Conservation (phyloP, 2,329 filamentous ascomycete species). For the Coniella lustricola region DNA sequence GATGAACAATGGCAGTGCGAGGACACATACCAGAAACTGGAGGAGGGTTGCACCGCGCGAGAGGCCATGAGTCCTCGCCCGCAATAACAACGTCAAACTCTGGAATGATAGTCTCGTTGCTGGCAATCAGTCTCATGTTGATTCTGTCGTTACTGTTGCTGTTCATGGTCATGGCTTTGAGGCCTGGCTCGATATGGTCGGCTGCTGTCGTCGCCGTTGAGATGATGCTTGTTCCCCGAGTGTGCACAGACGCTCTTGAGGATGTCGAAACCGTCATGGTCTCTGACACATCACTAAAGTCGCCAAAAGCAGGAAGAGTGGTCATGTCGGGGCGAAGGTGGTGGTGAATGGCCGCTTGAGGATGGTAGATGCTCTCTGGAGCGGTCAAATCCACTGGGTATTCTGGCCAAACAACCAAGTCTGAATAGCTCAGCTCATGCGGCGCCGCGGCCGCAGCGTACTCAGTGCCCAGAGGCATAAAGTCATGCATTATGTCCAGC, state of each 20-base stretch:
- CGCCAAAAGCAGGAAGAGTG: slow-evolving; percentile 30
- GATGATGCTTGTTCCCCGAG: slow-evolving; percentile 40
- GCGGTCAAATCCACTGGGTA: slow-evolving; percentile 33
- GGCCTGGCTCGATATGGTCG: slow-evolving; percentile 21
- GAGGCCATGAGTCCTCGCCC: slow-evolving; percentile 43
- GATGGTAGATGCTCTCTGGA: slow-evolving; percentile 20
- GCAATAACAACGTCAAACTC: slow-evolving; percentile 42
- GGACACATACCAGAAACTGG: slow-evolving; percentile 38
- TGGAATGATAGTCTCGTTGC: slow-evolving; percentile 27
- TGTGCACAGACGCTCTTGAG: slow-evolving; percentile 37
- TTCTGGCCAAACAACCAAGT: slow-evolving; percentile 37
- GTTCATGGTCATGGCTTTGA: slow-evolving; percentile 27
- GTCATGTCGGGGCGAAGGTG: slow-evolving; percentile 22
- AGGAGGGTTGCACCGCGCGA: slow-evolving; percentile 43
- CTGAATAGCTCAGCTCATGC: slow-evolving; percentile 28
- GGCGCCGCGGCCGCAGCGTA: slow-evolving; percentile 28
- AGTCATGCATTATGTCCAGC: slow-evolving; percentile 34
- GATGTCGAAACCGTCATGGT: slow-evolving; percentile 35
- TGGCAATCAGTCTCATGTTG: slow-evolving; percentile 18
- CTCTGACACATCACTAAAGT: slow-evolving; percentile 33
- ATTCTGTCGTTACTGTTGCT: slow-evolving; percentile 25
- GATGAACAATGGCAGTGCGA: slow-evolving; percentile 43
- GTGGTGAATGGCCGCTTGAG: too few species aligned
- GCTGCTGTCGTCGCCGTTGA: slow-evolving; percentile 22
- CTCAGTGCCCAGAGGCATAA: slow-evolving; percentile 31